Percentiles rank a stretch among this genome's conserved stretches.
Conservation (phyloP, 2,329 filamentous ascomycete species). For the Fusarium domesticum region DNA sequence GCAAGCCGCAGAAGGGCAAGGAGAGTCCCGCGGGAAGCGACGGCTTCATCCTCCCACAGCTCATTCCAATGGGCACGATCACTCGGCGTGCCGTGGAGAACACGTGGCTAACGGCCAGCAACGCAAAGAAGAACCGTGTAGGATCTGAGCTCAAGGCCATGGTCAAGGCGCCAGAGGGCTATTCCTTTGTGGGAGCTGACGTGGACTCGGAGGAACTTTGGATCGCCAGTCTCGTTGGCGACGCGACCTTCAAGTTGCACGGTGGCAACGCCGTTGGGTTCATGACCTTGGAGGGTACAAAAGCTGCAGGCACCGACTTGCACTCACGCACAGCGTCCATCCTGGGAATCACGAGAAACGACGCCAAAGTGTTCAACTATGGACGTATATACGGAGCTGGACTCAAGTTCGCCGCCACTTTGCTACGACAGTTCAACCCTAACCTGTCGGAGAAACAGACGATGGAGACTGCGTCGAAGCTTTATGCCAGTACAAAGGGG, state of each 20-base stretch:
- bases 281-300: slow-evolving; percentile 97
- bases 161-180: slow-evolving; percentile 86
- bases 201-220: slow-evolving; percentile 97
- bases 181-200: slow-evolving; percentile 93
- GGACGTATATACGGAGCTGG: slow-evolving; percentile 98
- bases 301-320: slow-evolving; percentile 87
- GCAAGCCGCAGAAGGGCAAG: slow-evolving; percentile 4
- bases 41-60: slow-evolving; percentile 88
- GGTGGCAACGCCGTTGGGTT: slow-evolving; percentile 97
- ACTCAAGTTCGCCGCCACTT: slow-evolving; percentile 83
- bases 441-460: slow-evolving; percentile 77
- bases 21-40: slow-evolving; percentile 19
- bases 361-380: slow-evolving; percentile 98
- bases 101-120: slow-evolving; percentile 96
- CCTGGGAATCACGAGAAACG: slow-evolving; percentile 87
- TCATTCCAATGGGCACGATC: slow-evolving; percentile 98
- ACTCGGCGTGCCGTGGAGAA: slow-evolving; percentile 94
- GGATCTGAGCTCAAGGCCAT: slow-evolving; percentile 97
- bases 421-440: slow-evolving; percentile 93
- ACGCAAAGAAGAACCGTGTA: slow-evolving; percentile 93
- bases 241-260: slow-evolving; percentile 91
- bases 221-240: slow-evolving; percentile 94
- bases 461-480: slow-evolving; percentile 66
- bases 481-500: slow-evolving; percentile 90
- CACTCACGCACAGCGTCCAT: slow-evolving; percentile 93